Conservation (phyloP, 2,329 filamentous ascomycete genomes). For the Pseudocercospora crystallina region DNA sequence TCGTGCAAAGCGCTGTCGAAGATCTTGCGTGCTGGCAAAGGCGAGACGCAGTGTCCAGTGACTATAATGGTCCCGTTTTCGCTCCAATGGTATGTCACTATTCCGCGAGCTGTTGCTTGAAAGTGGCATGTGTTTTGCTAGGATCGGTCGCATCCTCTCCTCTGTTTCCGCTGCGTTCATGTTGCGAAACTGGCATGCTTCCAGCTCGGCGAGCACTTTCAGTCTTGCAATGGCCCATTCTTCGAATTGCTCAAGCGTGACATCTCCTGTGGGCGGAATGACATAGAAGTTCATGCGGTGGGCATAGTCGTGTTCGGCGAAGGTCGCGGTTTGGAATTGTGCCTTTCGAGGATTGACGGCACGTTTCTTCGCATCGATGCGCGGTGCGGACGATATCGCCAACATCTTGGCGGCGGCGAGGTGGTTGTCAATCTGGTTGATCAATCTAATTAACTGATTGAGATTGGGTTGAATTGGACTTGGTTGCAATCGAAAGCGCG, state of each 20-base stretch:
- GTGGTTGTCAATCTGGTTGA: too few species aligned
- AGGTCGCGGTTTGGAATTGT: conserved; percentile 77
- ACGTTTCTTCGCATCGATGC: conserved; percentile 69
- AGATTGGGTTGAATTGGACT: too few species aligned
- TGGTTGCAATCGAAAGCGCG: too few species aligned
- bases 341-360: conserved; percentile 73
- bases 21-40: conserved; percentile 86
- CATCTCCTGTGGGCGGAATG: conserved; percentile 84
- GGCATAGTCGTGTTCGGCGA: conserved; percentile 75
- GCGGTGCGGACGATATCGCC: conserved; percentile 30
- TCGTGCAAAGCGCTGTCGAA: conserved; percentile 79
- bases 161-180: conserved; percentile 78
- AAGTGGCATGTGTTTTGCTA: conserved; percentile 84
- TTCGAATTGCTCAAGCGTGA: conserved; percentile 95
- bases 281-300: conserved; percentile 91
- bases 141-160: conserved; percentile 77
- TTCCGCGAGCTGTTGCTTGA: conserved; percentile 68
- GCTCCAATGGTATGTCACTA: conserved; percentile 63
- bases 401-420: conserved; percentile 24
- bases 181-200: conserved; percentile 95
- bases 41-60: conserved; percentile 95
- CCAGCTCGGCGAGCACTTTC: conserved; percentile 82
- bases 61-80: conserved; percentile 94
- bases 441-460: too few species aligned
- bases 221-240: conserved; percentile 96